Evolutionary conservation across 371 early-diverging fungal genomes (phyloP).

Genomic region (Dinochytrium kinnereticum): DNA sequence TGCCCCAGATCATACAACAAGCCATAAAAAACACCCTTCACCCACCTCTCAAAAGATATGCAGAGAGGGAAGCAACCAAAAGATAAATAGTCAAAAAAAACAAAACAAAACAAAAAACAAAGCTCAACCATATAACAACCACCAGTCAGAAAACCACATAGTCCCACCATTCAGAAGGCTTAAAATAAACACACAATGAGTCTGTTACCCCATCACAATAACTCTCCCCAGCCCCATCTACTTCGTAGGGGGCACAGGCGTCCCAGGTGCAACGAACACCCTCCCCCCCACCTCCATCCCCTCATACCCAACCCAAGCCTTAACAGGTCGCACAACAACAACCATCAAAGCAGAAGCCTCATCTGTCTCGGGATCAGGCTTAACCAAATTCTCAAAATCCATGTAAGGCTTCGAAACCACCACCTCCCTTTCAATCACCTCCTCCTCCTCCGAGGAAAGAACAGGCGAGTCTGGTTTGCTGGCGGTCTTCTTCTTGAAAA

Average conservation of each 20-base stretch:
- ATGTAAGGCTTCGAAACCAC: not conserved
- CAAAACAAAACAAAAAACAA: not conserved
- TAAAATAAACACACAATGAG: not conserved
- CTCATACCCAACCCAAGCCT: not conserved
- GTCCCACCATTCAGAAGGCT: too few relatives aligned
- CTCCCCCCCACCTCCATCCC: not conserved
- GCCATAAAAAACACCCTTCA: not conserved
- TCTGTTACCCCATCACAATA: not conserved
- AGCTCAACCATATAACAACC: not conserved
- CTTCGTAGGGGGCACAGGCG: not conserved
- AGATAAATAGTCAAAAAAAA: not conserved
- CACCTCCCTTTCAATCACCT: not conserved
- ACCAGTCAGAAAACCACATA: not conserved
- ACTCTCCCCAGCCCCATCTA: not conserved
- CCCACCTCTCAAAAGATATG: not conserved
- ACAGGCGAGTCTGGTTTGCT: not conserved
- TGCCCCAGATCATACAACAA: not conserved
- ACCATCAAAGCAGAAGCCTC: not conserved
- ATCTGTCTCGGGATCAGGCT: not conserved
- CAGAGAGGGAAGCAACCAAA: not conserved
- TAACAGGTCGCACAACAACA: not conserved
- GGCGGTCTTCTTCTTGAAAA: not conserved
- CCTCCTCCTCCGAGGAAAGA: too few relatives aligned
- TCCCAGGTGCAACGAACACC: not conserved
- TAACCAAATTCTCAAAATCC: not conserved